phyloP scores from a whole-genome alignment of 1,284 basidiomycete species.

The Pyrrhoderma noxium region DNA sequence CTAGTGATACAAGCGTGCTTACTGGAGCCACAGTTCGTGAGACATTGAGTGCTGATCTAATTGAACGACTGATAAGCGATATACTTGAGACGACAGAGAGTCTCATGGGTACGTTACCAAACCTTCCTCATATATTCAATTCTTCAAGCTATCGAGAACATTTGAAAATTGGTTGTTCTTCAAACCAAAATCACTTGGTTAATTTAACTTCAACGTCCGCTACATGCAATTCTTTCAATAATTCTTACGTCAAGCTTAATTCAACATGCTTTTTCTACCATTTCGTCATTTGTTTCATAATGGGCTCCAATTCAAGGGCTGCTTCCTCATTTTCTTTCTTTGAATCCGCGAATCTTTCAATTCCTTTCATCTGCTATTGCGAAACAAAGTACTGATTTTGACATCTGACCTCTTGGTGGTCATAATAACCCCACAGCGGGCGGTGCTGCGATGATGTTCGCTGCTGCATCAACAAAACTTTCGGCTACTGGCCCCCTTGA shows the following conservation, averaged over 20 bases:
- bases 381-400: not conserved
- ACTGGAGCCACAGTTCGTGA: slow-evolving; percentile 39
- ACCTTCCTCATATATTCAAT: not conserved
- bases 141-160: slow-evolving; percentile 1
- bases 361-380: not conserved
- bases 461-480: not conserved
- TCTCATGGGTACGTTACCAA: slow-evolving; percentile 29
- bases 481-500: too few species aligned
- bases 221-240: too few species aligned
- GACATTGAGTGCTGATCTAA: slow-evolving; percentile 40
- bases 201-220: too few species aligned
- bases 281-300: not conserved
- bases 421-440: slow-evolving; percentile 5
- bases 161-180: not conserved
- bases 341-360: not conserved
- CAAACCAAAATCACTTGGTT: too few species aligned
- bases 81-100: slow-evolving; percentile 36
- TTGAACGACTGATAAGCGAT: slow-evolving; percentile 37
- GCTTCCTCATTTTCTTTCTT: not conserved
- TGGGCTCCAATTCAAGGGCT: not conserved
- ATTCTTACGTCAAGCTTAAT: not conserved
- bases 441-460: slow-evolving; percentile 11
- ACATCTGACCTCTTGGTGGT: not conserved
- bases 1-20: not conserved
- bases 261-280: not conserved